These are phyloP conservation scores for Venturia effusa DNA, from an alignment of 2,329 filamentous ascomycete genomes.

Conservation along the genomic window DNA sequence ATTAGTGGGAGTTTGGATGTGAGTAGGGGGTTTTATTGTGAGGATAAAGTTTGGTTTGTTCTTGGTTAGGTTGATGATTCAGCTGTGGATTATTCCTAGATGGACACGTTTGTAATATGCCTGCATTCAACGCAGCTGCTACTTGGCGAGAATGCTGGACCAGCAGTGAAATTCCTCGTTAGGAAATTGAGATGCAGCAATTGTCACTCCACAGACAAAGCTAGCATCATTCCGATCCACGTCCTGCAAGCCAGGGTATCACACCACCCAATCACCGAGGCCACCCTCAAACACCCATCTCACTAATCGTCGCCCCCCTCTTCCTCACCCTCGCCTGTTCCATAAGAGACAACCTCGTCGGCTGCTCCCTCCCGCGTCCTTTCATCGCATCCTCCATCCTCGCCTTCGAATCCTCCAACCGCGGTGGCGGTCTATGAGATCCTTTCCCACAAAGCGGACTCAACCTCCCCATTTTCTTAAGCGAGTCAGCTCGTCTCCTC, in stretches of 20 bases:
- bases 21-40: too few relatives aligned
- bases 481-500: background rate
- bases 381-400: conserved; percentile 1
- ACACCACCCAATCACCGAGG: background rate
- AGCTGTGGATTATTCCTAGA: too few relatives aligned
- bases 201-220: too few relatives aligned
- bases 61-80: too few relatives aligned
- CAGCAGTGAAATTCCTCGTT: too few relatives aligned
- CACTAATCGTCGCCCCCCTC: background rate
- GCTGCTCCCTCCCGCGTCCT: background rate
- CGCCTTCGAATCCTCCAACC: background rate
- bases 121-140: too few relatives aligned
- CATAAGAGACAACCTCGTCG: background rate
- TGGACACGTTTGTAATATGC: too few relatives aligned
- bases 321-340: background rate
- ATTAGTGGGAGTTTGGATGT: too few relatives aligned
- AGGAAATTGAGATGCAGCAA: too few relatives aligned
- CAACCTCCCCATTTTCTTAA: background rate
- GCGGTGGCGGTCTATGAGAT: background rate
- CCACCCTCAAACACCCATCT: background rate
- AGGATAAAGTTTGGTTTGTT: too few relatives aligned
- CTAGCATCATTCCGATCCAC: too few relatives aligned
- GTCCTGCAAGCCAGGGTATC: background rate
- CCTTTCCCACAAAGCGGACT: background rate
- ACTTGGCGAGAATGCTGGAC: too few relatives aligned